Evolutionary conservation across 2,329 filamentous ascomycete species (phyloP).

Genomic region (Penicillium sp.): DNA sequence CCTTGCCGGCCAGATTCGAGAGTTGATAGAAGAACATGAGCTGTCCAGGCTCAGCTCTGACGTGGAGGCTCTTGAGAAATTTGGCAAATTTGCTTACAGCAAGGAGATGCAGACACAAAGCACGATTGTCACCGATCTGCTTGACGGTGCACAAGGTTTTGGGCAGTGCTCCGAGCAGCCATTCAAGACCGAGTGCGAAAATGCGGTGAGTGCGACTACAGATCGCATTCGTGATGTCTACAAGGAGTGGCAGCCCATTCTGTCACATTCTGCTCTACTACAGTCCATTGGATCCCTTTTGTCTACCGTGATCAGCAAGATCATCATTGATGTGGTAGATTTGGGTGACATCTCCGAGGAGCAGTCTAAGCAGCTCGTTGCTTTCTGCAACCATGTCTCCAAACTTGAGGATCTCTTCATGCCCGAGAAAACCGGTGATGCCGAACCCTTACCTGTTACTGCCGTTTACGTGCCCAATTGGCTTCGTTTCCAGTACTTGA

Average conservation of each 20-base stretch:
- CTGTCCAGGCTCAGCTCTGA: slow-evolving; percentile 60
- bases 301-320: slow-evolving; percentile 62
- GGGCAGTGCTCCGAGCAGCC: slow-evolving; percentile 64
- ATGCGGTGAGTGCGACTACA: slow-evolving; percentile 63
- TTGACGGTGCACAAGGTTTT: slow-evolving; percentile 69
- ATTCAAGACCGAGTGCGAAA: slow-evolving; percentile 65
- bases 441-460: slow-evolving; percentile 57
- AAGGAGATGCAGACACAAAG: slow-evolving; percentile 70
- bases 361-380: slow-evolving; percentile 64
- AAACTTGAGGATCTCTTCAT: slow-evolving; percentile 64
- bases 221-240: slow-evolving; percentile 64
- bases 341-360: slow-evolving; percentile 68
- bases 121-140: slow-evolving; percentile 66
- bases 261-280: slow-evolving; percentile 65
- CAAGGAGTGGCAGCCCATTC: slow-evolving; percentile 61
- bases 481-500: slow-evolving; percentile 69
- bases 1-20: slow-evolving; percentile 60
- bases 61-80: slow-evolving; percentile 62
- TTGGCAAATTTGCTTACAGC: slow-evolving; percentile 66
- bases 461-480: slow-evolving; percentile 67
- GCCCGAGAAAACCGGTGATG: slow-evolving; percentile 46
- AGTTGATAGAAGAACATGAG: slow-evolving; percentile 54
- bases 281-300: slow-evolving; percentile 67
- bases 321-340: slow-evolving; percentile 67
- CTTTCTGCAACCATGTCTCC: slow-evolving; percentile 62